Evolutionary conservation across 1,284 basidiomycete species (phyloP).

Genomic region (Apiotrichum akiyoshidainum): DNA sequence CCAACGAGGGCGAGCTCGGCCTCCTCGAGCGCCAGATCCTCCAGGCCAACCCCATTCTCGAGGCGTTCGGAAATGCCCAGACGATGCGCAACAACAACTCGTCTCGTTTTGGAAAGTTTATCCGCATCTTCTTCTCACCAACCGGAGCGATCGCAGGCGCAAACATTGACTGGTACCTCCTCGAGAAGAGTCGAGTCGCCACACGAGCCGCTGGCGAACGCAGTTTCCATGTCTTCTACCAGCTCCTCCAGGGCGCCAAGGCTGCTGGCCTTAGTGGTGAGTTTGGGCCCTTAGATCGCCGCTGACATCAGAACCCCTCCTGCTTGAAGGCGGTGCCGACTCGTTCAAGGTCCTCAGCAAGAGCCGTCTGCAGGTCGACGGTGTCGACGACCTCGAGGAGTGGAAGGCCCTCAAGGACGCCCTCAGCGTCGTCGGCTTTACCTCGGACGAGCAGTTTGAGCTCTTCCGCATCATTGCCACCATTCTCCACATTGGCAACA

Average conservation of each 20-base stretch:
- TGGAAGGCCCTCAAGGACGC: slow-evolving; percentile 69
- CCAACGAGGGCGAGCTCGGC: slow-evolving; percentile 66
- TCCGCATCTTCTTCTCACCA: slow-evolving; percentile 90
- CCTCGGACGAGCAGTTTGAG: slow-evolving; percentile 77
- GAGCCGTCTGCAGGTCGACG: slow-evolving; percentile 85
- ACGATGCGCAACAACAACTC: slow-evolving; percentile 99
- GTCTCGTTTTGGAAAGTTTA: slow-evolving; percentile 93
- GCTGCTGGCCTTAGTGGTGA: slow-evolving; percentile 62
- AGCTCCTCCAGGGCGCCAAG: slow-evolving; percentile 70
- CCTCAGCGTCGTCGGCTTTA: slow-evolving; percentile 60
- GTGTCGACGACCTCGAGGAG: slow-evolving; percentile 87
- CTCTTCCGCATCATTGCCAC: slow-evolving; percentile 92
- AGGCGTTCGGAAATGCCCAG: slow-evolving; percentile 98
- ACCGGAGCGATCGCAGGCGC: slow-evolving; percentile 95
- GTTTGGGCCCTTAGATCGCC: slow-evolving; percentile 6
- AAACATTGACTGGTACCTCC: slow-evolving; percentile 97
- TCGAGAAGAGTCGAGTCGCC: slow-evolving; percentile 96
- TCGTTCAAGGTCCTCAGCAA: slow-evolving; percentile 90
- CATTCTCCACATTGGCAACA: slow-evolving; percentile 94
- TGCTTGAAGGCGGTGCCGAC: slow-evolving; percentile 71
- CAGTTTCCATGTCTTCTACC: slow-evolving; percentile 97
- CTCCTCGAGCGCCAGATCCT: slow-evolving; percentile 94
- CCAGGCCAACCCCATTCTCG: slow-evolving; percentile 95
- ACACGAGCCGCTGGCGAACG: slow-evolving; percentile 83
- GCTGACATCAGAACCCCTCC: slow-evolving; percentile 60